These are phyloP conservation scores for Pichia sp. DNA, from an alignment of 1,139 yeast species.

Conservation along the genomic window DNA sequence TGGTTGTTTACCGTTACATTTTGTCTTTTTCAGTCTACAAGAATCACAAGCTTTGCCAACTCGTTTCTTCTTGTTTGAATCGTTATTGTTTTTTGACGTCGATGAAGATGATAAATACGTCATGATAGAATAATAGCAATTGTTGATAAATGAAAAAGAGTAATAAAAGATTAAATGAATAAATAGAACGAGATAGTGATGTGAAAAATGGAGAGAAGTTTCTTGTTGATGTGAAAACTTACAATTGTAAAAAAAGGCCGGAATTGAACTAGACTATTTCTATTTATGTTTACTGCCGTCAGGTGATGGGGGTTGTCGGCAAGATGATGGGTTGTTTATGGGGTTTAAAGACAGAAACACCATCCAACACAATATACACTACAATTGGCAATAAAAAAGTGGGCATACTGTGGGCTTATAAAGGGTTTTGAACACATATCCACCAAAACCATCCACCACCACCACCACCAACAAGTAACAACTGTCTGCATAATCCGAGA, in stretches of 20 bases:
- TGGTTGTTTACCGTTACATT: slow-evolving; percentile 70
- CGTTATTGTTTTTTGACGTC: slow-evolving; percentile 29
- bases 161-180: too few relatives aligned
- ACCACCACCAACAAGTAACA: neutral
- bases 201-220: neutral
- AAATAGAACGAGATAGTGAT: too few relatives aligned
- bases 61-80: slow-evolving; percentile 42
- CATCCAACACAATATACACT: too few relatives aligned
- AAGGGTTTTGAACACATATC: neutral
- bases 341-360: too few relatives aligned
- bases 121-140: neutral
- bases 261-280: too few relatives aligned
- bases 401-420: too few relatives aligned
- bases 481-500: neutral
- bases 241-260: too few relatives aligned
- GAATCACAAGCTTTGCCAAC: slow-evolving; percentile 81
- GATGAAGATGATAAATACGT: neutral
- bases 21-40: slow-evolving; percentile 67
- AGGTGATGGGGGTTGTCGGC: too few relatives aligned
- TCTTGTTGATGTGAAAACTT: neutral
- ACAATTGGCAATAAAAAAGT: too few relatives aligned
- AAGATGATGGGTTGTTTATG: too few relatives aligned
- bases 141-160: neutral
- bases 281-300: too few relatives aligned
- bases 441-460: neutral